A percentile compares a stretch with the other conserved stretches of the same genome.
These are phyloP conservation scores for Hygrophorus pudorinus DNA, from an alignment of 768 basidiomycete genomes.

Conservation along the genomic window DNA sequence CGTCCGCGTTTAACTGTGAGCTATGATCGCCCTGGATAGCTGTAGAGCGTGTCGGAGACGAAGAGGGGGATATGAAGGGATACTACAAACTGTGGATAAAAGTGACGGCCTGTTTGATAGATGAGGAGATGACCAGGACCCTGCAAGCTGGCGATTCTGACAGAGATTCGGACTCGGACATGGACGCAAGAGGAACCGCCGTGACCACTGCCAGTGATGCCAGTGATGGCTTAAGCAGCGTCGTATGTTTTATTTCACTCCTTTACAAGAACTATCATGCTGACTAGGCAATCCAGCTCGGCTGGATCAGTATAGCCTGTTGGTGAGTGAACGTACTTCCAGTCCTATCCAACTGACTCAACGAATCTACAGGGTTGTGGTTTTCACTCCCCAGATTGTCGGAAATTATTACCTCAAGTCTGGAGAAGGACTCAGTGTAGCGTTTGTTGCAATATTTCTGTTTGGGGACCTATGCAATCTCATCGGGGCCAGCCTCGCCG, in stretches of 20 bases:
- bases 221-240: neutral
- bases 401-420: conserved; percentile 84
- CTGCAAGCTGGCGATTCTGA: conserved; percentile 17
- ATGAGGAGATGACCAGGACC: conserved; percentile 23
- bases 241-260: neutral
- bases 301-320: conserved; percentile 85
- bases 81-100: conserved; percentile 22
- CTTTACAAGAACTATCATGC: neutral
- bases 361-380: conserved; percentile 56
- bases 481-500: conserved; percentile 60
- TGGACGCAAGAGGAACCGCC: conserved; percentile 2
- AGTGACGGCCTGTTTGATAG: conserved; percentile 17
- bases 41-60: conserved; percentile 2
- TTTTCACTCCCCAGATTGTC: conserved; percentile 83
- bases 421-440: conserved; percentile 86
- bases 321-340: conserved; percentile 37
- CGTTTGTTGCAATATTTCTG: conserved; percentile 79
- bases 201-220: neutral
- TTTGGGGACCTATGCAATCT: conserved; percentile 74
- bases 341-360: neutral
- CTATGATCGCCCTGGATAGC: conserved; percentile 8
- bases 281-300: conserved; percentile 40
- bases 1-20: conserved; percentile 5
- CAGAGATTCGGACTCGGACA: conserved; percentile 8
- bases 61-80: conserved; percentile 5